These are phyloP conservation scores for Tubosaeta brunneosetosa DNA, from an alignment of 768 basidiomycete genomes.

Conservation along the genomic window DNA sequence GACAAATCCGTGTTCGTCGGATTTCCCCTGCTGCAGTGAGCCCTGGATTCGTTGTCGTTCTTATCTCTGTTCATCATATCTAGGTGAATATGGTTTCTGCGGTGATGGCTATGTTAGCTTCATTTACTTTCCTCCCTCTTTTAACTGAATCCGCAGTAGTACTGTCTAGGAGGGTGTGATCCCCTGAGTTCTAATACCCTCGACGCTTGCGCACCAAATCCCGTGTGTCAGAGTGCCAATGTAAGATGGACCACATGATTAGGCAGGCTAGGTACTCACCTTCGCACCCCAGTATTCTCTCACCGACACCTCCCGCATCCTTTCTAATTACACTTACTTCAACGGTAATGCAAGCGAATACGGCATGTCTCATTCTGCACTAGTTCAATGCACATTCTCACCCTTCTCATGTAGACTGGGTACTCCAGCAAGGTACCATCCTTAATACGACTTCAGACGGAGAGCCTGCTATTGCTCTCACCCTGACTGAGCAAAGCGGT, in stretches of 20 bases:
- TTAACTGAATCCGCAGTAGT: conserved; percentile 38
- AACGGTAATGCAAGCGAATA: conserved; percentile 72
- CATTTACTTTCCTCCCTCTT: neutral
- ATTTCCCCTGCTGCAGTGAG: conserved; percentile 44
- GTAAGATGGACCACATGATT: conserved; percentile 33
- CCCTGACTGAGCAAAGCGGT: conserved; percentile 67
- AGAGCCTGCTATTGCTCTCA: conserved; percentile 58
- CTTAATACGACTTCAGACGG: conserved; percentile 58
- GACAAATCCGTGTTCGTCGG: conserved; percentile 34
- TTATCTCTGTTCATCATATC: neutral
- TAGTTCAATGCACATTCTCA: neutral
- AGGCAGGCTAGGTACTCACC: neutral
- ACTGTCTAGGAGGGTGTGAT: conserved; percentile 85
- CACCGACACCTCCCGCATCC: conserved; percentile 59
- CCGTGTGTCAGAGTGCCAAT: conserved; percentile 61
- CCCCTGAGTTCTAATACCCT: conserved; percentile 63
- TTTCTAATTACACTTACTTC: conserved; percentile 60
- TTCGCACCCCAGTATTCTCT: conserved; percentile 48
- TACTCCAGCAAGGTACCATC: conserved; percentile 61
- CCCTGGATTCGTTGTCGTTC: neutral
- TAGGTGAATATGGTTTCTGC: conserved; percentile 54
- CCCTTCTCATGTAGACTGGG: conserved; percentile 51
- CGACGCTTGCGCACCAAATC: conserved; percentile 65
- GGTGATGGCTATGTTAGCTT: conserved; percentile 38
- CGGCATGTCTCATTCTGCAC: conserved; percentile 35